Evolutionary conservation across 805 yeast species (phyloP).

Genomic region (Allodekkera sacchari): DNA sequence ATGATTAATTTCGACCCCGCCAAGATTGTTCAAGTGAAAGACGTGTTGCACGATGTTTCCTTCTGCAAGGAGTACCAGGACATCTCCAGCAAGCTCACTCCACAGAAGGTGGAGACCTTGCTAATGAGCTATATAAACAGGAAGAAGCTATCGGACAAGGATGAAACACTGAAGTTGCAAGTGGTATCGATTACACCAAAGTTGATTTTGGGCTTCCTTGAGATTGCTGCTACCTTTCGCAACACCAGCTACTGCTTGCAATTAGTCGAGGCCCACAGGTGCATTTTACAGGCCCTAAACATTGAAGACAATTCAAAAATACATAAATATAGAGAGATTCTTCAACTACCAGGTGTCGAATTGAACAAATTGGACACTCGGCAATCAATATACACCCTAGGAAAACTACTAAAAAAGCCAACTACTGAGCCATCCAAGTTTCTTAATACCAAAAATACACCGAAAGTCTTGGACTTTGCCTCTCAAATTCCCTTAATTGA

Average conservation of each 20-base stretch:
- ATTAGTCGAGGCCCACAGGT: slow-evolving; percentile 59
- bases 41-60: slow-evolving; percentile 52
- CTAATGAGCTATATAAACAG: slow-evolving; percentile 56
- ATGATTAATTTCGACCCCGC: slow-evolving; percentile 71
- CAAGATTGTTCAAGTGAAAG: slow-evolving; percentile 48
- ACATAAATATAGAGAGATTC: slow-evolving; percentile 47
- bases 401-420: slow-evolving; percentile 58
- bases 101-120: slow-evolving; percentile 41
- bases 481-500: slow-evolving; percentile 59
- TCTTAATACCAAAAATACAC: slow-evolving; percentile 37
- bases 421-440: slow-evolving; percentile 45
- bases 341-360: slow-evolving; percentile 76
- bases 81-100: slow-evolving; percentile 30
- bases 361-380: slow-evolving; percentile 41
- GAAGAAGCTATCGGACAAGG: slow-evolving; percentile 21
- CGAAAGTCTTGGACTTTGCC: slow-evolving; percentile 46
- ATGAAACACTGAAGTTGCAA: slow-evolving; percentile 38
- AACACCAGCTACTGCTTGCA: slow-evolving; percentile 53
- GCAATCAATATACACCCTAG: slow-evolving; percentile 47
- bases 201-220: slow-evolving; percentile 64
- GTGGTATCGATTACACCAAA: slow-evolving; percentile 58
- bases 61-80: slow-evolving; percentile 57
- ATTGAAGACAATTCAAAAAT: slow-evolving; percentile 31
- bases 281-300: slow-evolving; percentile 65
- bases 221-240: slow-evolving; percentile 76